These are phyloP conservation scores for Penicillium sp. DNA, from an alignment of 2,329 filamentous ascomycete genomes.

Conservation along the genomic window DNA sequence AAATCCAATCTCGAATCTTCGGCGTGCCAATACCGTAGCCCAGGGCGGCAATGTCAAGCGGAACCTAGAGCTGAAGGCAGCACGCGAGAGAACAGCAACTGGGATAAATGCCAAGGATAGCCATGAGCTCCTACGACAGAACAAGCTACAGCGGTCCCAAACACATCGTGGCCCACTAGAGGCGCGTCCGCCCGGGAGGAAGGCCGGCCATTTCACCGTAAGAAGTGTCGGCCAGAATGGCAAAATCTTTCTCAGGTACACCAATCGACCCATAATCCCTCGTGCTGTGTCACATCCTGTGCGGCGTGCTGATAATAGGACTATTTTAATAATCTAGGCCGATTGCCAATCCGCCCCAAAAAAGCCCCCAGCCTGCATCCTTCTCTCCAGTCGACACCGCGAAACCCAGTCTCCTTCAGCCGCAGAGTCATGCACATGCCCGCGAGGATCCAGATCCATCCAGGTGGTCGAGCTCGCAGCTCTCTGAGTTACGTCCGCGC, in stretches of 20 bases:
- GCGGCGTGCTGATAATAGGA: conserved; percentile 13
- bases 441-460: conserved; percentile 32
- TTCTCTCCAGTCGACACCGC: conserved; percentile 53
- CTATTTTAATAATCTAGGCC: conserved; percentile 23
- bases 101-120: conserved; percentile 49
- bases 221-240: conserved; percentile 81
- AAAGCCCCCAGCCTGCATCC: conserved; percentile 31
- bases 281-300: conserved; percentile 12
- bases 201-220: conserved; percentile 72
- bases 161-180: conserved; percentile 54
- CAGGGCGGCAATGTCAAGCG: conserved; percentile 31
- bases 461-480: conserved; percentile 42
- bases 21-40: conserved; percentile 39
- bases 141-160: conserved; percentile 41
- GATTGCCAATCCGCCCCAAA: conserved; percentile 34
- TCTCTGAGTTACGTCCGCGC: conserved; percentile 37
- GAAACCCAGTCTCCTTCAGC: conserved; percentile 53
- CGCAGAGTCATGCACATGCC: conserved; percentile 29
- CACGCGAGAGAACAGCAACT: conserved; percentile 31
- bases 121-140: conserved; percentile 46
- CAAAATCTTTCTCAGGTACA: conserved; percentile 75
- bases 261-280: conserved; percentile 13
- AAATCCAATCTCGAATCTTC: conserved; percentile 24
- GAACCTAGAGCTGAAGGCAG: conserved; percentile 30
- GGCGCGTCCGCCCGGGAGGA: conserved; percentile 58